Percentiles rank a stretch among this genome's conserved stretches.
These are phyloP conservation scores for Streptanthus diversifolius DNA, from an alignment of 345 rosid genomes.

Conservation along the genomic window DNA sequence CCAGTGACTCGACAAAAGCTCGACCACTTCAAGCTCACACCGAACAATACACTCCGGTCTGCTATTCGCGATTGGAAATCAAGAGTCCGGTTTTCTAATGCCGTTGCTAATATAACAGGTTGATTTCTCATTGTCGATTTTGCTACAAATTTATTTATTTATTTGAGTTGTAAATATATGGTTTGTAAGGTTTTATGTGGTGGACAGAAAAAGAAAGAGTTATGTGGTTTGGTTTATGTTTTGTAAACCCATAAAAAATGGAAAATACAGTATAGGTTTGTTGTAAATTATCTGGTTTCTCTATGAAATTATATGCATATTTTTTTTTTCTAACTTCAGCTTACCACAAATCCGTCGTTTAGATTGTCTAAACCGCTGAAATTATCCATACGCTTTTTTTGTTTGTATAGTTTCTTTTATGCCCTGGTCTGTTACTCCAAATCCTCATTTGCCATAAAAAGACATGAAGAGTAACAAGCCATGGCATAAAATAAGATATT, in stretches of 20 bases:
- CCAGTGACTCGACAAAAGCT: conserved; percentile 66
- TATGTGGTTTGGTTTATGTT: conserved; percentile 16
- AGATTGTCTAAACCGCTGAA: background rate
- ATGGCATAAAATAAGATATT: no score
- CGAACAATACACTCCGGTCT: conserved; percentile 63
- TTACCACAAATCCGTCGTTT: background rate
- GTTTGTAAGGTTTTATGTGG: conserved; percentile 12
- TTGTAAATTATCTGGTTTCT: background rate
- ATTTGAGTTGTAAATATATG: background rate
- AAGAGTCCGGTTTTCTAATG: conserved; percentile 33
- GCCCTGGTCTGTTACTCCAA: no score
- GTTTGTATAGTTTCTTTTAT: no score
- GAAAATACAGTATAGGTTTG: background rate
- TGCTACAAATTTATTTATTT: background rate
- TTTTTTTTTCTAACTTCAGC: background rate
- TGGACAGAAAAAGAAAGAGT: background rate
- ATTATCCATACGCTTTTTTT: background rate
- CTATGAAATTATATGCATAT: background rate
- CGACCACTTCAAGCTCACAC: conserved; percentile 48
- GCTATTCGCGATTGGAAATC: conserved; percentile 84
- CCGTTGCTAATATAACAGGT: background rate
- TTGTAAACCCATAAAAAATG: conserved; percentile 3
- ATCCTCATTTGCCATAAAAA: no score
- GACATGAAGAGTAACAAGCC: no score
- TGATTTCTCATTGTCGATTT: conserved; percentile 1